Evolutionary conservation across 1,284 basidiomycete genomes (phyloP), one percentile per base, ranked within the genome.

Genomic region (Puccinia triticina): DNA sequence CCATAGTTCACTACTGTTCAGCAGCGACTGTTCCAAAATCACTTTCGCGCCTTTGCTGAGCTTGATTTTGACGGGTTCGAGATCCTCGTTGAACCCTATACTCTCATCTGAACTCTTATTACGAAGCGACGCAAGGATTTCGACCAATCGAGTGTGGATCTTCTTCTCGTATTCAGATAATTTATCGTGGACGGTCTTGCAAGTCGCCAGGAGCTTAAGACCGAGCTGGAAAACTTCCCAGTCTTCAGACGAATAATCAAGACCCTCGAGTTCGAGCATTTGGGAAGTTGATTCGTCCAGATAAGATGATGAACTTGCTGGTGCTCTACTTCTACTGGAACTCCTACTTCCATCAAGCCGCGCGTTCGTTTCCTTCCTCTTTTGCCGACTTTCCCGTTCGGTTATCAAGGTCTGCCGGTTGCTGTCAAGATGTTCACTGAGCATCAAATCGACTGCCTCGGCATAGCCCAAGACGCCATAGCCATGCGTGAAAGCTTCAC

Each of bases 201-300:
- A 92, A 26, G 93, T 90, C 37, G 93, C 91, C 48, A 98, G 90
- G 29, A 96, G 89, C 85, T 94, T 93, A n/a, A 97, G 87, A 0
- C 91, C 91, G 12, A 91, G 88, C 86, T 96, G 95, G 83, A 97
- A 94, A 37, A 91, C 90, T 2, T 90, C 89, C 93, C 94, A 95
- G 86, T 98, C 94, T 82, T 94, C 91, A 2, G 91, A 88, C 1
- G 92, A 92, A 85, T 96, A 96, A 87, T 97, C 94, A 83, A 95
- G 88, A 84, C 94, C 93, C 53, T 86, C 86, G 21, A 80, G 59
- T 48, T 71, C 67, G 61, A 73, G 29, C 83, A 77, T 18, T 74
- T 55, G 34, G 85, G 84, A 66, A 82, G 67, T 61, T 83, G 77
- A 53, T 48, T 74, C 64, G 32, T 75, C 69, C 23, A 50, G 57